Base-by-base conservation (phyloP, 441 rosid species). In the Capsella rubella region DNA sequence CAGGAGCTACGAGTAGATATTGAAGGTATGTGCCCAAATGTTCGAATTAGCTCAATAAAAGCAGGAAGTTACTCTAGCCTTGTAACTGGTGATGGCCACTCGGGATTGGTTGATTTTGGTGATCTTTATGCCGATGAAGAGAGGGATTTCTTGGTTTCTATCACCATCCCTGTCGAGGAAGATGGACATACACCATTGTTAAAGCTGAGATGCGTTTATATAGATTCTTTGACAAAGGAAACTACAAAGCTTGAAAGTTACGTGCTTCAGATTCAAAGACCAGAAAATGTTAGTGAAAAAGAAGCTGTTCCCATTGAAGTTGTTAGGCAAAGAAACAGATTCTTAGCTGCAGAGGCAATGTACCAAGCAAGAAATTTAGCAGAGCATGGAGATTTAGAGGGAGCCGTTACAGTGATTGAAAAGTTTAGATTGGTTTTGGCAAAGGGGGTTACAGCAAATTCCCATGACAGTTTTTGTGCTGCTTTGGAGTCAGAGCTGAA, bases 71-170 rank as follows among this genome's bases (percentile, higher is more conserved):
- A 95, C 71, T 84, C 87, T 1, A 84, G 84, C 79, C 87, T 77
- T 59, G 70, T 88, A 45, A 64, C 74, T 68, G 77, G 51, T 45
- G 84, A 85, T 79, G 81, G 91, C 59, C 70, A 78, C 40, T 54
- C 80, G 3, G 96, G 97, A 8, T 67, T 72, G 54, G 85, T 95
- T 5, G 92, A 95, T 51, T 88, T 92, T 56, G 98, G 99, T 11
- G 97, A 92, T 79, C 76, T 95, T 54, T 95, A 95, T 70, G 98
- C 99, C 15, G 99, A 95, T 51, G 98, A 95, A 82, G 96, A 90
- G 84, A 84, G 79, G 21, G 79, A 91, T 75, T 95, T 95, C 77
- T 86, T 86, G 65, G 50, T 70, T 6, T 76, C 89, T 10, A 49
- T 91, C 64, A 95, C 84, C 72, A 84, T 95, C 54, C 98, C 98